phyloP scores from a whole-genome alignment of 2,329 filamentous ascomycete genomes.

The Bipolaris victoriae region DNA sequence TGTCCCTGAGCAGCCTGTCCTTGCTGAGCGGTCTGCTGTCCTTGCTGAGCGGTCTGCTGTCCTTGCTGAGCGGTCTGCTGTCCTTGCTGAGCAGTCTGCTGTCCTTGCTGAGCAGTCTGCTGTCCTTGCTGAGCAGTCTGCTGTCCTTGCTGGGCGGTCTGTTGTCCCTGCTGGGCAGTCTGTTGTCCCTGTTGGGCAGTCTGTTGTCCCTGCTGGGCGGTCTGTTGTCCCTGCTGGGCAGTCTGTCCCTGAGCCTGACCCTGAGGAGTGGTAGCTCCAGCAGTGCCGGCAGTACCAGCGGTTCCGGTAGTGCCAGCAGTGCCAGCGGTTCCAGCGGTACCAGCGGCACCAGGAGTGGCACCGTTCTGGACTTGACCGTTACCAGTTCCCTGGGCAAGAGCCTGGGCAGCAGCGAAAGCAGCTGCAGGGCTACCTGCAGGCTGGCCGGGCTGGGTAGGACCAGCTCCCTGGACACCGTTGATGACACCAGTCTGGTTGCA shows the following conservation, averaged over 20 bases:
- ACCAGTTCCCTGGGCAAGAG: constrained; percentile 37
- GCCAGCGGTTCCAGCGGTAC: neutral
- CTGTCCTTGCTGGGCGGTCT: constrained; percentile 8
- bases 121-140: constrained; percentile 3
- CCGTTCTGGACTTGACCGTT: constrained; percentile 36
- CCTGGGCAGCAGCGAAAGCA: constrained; percentile 38
- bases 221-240: constrained; percentile 15
- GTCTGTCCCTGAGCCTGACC: constrained; percentile 12
- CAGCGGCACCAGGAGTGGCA: constrained; percentile 13
- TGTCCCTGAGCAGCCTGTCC: neutral
- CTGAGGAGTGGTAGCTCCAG: neutral
- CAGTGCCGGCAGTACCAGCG: neutral
- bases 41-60: constrained; percentile 6
- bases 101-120: constrained; percentile 4
- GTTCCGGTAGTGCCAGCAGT: neutral
- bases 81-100: constrained; percentile 5
- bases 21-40: constrained; percentile 7
- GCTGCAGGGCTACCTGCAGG: constrained; percentile 40
- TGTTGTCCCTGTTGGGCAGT: constrained; percentile 4
- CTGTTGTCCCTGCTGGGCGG: constrained; percentile 9
- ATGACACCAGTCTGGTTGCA: constrained; percentile 45
- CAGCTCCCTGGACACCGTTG: constrained; percentile 41
- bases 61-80: constrained; percentile 6
- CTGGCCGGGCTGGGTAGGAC: constrained; percentile 38
- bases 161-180: constrained; percentile 13